These are phyloP conservation scores for Phytopythium cucurbitacearum DNA, from an alignment of 352 stramenopile species.

Conservation along the genomic window DNA sequence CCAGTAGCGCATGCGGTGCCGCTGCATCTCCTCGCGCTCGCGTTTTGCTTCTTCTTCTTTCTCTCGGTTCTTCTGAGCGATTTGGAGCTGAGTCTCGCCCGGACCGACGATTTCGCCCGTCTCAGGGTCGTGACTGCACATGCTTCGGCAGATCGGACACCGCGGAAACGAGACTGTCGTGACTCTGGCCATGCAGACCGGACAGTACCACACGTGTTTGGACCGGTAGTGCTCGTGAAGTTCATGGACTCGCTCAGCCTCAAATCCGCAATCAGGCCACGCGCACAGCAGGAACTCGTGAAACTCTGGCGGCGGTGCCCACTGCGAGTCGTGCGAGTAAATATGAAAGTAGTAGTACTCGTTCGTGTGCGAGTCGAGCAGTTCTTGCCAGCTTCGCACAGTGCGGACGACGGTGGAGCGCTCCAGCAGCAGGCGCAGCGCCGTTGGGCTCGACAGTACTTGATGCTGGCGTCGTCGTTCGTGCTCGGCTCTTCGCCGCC, in stretches of 20 bases:
- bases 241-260: slow-evolving; percentile 50
- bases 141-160: slow-evolving; percentile 58
- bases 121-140: slow-evolving; percentile 47
- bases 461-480: slow-evolving; percentile 48
- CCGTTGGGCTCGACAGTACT: slow-evolving; percentile 62
- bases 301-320: slow-evolving; percentile 61
- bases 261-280: slow-evolving; percentile 55
- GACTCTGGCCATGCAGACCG: slow-evolving; percentile 67
- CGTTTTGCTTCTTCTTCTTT: slow-evolving; percentile 34
- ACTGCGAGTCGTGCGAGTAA: slow-evolving; percentile 77
- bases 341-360: slow-evolving; percentile 87
- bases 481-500: slow-evolving; percentile 28
- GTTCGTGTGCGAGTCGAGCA: slow-evolving; percentile 75
- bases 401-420: slow-evolving; percentile 59
- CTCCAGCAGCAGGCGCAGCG: slow-evolving; percentile 62
- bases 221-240: slow-evolving; percentile 74
- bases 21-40: slow-evolving; percentile 54
- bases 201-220: slow-evolving; percentile 71
- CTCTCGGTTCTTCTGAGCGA: slow-evolving; percentile 36
- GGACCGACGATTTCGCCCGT: slow-evolving; percentile 59
- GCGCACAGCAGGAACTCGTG: slow-evolving; percentile 56
- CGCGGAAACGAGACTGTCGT: slow-evolving; percentile 60
- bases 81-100: slow-evolving; percentile 48
- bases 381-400: slow-evolving; percentile 71
- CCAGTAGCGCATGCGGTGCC: slow-evolving; percentile 67